phyloP scores from a whole-genome alignment of 179 eudicot species.

The Drosera spatulata region DNA sequence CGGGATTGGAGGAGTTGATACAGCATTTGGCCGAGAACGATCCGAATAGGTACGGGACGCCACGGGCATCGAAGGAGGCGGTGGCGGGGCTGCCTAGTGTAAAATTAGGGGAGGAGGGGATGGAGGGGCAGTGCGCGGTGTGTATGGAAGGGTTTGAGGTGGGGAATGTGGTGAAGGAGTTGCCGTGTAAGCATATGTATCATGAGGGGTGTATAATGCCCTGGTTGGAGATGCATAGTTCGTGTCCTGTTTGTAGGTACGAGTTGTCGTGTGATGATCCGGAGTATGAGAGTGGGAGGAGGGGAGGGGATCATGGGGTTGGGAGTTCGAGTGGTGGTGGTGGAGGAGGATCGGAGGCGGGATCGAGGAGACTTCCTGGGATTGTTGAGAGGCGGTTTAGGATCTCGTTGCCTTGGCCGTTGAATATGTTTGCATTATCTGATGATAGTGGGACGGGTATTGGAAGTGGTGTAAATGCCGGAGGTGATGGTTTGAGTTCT shows the following conservation, averaged over 20 bases:
- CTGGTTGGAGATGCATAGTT: conserved; percentile 32
- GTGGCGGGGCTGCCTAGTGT: conserved; percentile 25
- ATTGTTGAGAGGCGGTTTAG: conserved; percentile 21
- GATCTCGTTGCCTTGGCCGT: conserved; percentile 30
- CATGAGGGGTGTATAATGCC: conserved; percentile 27
- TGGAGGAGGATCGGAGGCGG: conserved; percentile 4
- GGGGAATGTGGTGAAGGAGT: conserved; percentile 19
- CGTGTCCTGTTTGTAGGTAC: too few species aligned
- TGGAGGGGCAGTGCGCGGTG: conserved; percentile 41
- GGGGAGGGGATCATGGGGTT: background rate
- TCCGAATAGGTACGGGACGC: conserved; percentile 47
- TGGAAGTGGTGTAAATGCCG: conserved; percentile 2
- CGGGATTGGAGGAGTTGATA: conserved; percentile 47
- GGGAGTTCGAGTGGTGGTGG: background rate
- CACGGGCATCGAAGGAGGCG: conserved; percentile 38
- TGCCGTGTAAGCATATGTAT: conserved; percentile 29
- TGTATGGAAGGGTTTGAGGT: conserved; percentile 27
- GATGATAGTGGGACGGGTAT: conserved; percentile 4
- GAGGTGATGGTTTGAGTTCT: conserved; percentile 6
- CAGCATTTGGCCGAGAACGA: conserved; percentile 49
- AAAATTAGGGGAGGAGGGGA: conserved; percentile 15
- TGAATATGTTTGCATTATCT: background rate
- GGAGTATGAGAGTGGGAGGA: conserved; percentile 31
- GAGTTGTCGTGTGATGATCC: conserved; percentile 51
- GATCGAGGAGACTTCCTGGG: background rate